phyloP scores from a whole-genome alignment of 2,329 filamentous ascomycete genomes.

The Monilinia polystroma region DNA sequence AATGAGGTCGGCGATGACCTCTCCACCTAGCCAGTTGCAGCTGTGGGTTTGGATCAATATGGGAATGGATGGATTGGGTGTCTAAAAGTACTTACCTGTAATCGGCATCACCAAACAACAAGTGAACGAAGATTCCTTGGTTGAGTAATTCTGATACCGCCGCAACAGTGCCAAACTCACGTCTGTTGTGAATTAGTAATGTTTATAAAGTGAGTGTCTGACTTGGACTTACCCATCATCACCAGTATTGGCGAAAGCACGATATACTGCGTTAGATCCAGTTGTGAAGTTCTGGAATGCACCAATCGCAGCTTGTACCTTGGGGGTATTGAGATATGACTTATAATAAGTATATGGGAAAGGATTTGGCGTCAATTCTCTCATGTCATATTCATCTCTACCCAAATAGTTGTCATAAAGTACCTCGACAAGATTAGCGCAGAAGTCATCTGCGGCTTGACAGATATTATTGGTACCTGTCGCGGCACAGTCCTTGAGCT shows the following conservation, averaged over 20 bases:
- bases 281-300: slow-evolving; percentile 58
- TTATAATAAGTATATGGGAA: slow-evolving; percentile 57
- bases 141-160: slow-evolving; percentile 58
- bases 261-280: slow-evolving; percentile 45
- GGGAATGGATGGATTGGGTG: slow-evolving; percentile 43
- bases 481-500: slow-evolving; percentile 54
- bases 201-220: not conserved
- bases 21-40: slow-evolving; percentile 69
- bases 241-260: slow-evolving; percentile 49
- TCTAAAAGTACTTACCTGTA: slow-evolving; percentile 47
- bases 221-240: slow-evolving; percentile 42
- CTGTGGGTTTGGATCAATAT: slow-evolving; percentile 57
- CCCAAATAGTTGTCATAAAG: slow-evolving; percentile 52
- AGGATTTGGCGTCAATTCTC: slow-evolving; percentile 54
- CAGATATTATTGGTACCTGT: slow-evolving; percentile 53
- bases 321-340: slow-evolving; percentile 57
- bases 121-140: slow-evolving; percentile 64
- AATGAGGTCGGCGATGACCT: slow-evolving; percentile 64
- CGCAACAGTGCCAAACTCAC: slow-evolving; percentile 48
- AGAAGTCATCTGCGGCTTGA: slow-evolving; percentile 51
- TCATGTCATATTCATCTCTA: slow-evolving; percentile 60
- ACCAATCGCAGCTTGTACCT: slow-evolving; percentile 57
- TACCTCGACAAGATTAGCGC: slow-evolving; percentile 51
- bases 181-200: slow-evolving; percentile 33
- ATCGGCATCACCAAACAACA: slow-evolving; percentile 57